Conservation (phyloP, 768 basidiomycete genomes). For the Kondoa subrosea region DNA sequence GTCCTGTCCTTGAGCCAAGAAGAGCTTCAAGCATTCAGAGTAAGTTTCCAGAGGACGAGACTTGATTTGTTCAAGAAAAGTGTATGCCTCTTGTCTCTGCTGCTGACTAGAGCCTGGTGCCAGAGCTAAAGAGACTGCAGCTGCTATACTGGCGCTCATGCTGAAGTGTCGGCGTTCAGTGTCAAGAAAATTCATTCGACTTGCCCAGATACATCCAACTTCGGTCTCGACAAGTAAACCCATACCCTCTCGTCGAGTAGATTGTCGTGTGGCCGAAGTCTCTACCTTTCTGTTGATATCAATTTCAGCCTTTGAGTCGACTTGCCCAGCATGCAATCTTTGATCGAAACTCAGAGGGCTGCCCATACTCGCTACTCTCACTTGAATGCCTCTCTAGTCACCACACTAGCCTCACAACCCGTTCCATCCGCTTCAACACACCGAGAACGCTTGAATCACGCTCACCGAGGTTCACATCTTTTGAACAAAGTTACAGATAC, state of each 20-base stretch:
- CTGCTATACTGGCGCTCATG: neutral
- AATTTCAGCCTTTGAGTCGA: too few relatives aligned
- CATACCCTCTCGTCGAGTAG: too few relatives aligned
- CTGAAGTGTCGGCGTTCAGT: neutral
- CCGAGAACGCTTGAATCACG: slow-evolving; percentile 40
- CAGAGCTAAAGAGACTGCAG: slow-evolving; percentile 14
- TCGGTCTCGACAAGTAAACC: too few relatives aligned
- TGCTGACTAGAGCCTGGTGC: slow-evolving; percentile 9
- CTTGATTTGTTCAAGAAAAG: slow-evolving; percentile 26
- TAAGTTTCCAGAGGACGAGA: slow-evolving; percentile 16
- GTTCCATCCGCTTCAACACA: slow-evolving; percentile 6
- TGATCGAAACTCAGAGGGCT: neutral
- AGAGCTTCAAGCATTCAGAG: slow-evolving; percentile 24
- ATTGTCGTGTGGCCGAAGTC: too few relatives aligned
- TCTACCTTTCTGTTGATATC: too few relatives aligned
- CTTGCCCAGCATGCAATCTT: neutral
- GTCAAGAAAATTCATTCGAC: neutral
- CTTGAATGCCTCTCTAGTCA: neutral
- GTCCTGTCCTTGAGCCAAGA: slow-evolving; percentile 18
- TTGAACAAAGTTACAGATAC: slow-evolving; percentile 55
- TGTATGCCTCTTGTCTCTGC: slow-evolving; percentile 20
- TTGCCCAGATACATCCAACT: too few relatives aligned
- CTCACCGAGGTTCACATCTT: slow-evolving; percentile 81
- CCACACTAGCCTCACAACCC: neutral
- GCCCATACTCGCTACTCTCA: neutral